phyloP scores from a whole-genome alignment of 225 moss, liverwort and hornwort species.

The Marchantia polymorpha region DNA sequence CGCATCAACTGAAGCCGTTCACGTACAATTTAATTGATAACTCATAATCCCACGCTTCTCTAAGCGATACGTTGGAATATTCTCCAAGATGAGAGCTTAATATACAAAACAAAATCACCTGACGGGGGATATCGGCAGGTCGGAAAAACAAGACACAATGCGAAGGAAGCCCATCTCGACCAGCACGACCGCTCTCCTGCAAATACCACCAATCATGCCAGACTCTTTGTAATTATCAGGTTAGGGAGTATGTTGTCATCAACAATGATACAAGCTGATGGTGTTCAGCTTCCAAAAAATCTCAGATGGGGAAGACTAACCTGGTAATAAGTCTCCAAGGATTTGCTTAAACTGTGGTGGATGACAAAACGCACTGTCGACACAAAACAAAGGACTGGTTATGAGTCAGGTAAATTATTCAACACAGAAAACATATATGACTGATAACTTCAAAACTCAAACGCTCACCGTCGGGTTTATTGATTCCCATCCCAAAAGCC shows the following conservation, averaged over 20 bases:
- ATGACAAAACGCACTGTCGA: conserved; percentile 91
- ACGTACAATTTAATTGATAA: too few species aligned
- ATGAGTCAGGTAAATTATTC: not conserved
- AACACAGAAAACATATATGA: not conserved
- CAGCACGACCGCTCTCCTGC: conserved; percentile 98
- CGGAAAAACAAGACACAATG: conserved; percentile 93
- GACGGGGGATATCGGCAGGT: conserved; percentile 90
- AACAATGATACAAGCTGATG: too few species aligned
- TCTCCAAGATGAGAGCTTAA: not conserved
- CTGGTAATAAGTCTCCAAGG: conserved; percentile 98
- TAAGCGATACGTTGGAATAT: not conserved
- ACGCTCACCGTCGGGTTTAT: conserved; percentile 94
- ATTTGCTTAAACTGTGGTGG: conserved; percentile 98
- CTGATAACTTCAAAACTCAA: too few species aligned
- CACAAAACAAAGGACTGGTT: not conserved
- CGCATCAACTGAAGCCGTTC: too few species aligned
- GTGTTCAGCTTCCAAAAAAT: too few species aligned
- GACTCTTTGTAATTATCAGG: too few species aligned
- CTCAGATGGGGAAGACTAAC: conserved; percentile 19
- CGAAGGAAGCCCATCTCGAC: conserved; percentile 95
- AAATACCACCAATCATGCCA: too few species aligned
- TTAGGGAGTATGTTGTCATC: too few species aligned
- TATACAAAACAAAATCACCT: conserved; percentile 37
- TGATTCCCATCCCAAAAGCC: conserved; percentile 99
- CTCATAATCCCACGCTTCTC: not conserved